These are phyloP conservation scores for Hansfordia pulvinata DNA, from an alignment of 2,329 filamentous ascomycete species.

Conservation along the genomic window DNA sequence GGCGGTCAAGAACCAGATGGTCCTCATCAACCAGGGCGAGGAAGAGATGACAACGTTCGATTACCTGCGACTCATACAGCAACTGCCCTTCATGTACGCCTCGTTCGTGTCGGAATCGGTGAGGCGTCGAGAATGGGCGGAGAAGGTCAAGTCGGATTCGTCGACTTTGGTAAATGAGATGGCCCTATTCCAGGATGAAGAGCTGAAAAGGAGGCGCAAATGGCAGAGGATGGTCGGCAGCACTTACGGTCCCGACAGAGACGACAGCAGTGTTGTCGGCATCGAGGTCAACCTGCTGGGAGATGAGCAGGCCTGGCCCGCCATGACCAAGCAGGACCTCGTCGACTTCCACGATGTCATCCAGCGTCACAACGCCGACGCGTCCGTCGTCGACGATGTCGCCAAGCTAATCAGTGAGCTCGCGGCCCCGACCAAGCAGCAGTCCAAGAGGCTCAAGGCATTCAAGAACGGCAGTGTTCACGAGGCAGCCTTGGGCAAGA, in stretches of 20 bases:
- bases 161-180: constrained; percentile 84
- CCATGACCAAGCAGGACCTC: constrained; percentile 61
- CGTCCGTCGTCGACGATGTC: constrained; percentile 56
- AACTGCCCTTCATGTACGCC: constrained; percentile 80
- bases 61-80: constrained; percentile 63
- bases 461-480: constrained; percentile 96
- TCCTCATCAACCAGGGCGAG: constrained; percentile 55
- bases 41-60: constrained; percentile 74
- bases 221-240: constrained; percentile 81
- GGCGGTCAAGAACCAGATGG: constrained; percentile 58
- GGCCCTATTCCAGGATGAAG: constrained; percentile 83
- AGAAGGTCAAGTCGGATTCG: constrained; percentile 81
- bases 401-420: constrained; percentile 66
- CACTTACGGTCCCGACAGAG: constrained; percentile 50
- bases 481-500: constrained; percentile 77
- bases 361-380: constrained; percentile 50
- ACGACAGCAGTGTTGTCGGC: constrained; percentile 57
- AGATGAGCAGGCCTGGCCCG: constrained; percentile 70
- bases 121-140: constrained; percentile 76
- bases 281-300: constrained; percentile 78
- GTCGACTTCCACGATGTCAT: constrained; percentile 58
- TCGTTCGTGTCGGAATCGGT: constrained; percentile 79
- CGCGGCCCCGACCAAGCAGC: constrained; percentile 70
- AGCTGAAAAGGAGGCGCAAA: constrained; percentile 73
- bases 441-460: constrained; percentile 74